These are phyloP conservation scores for Maudiozyma saulgeensis DNA, from an alignment of 805 yeast genomes.

Conservation along the genomic window DNA sequence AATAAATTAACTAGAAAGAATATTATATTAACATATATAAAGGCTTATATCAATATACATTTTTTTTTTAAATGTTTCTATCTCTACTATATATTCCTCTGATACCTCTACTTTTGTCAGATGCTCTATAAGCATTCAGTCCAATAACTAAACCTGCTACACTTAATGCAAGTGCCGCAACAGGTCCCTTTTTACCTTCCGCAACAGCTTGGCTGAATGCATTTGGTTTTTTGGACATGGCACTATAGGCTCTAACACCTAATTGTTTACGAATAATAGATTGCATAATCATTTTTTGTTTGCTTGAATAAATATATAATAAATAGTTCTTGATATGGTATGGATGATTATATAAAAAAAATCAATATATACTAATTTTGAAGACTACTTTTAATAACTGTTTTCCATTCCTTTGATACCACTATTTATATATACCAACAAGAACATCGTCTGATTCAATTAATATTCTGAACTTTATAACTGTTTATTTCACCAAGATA, in stretches of 20 bases:
- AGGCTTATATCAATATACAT: background rate
- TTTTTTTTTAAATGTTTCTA: slow-evolving; percentile 2
- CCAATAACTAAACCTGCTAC: slow-evolving; percentile 1
- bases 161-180: background rate
- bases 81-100: slow-evolving; percentile 13
- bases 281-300: background rate
- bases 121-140: background rate
- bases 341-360: no score
- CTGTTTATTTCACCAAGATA: no score
- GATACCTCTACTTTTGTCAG: slow-evolving; percentile 7
- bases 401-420: no score
- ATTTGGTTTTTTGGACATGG: background rate
- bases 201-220: background rate
- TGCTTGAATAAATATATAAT: background rate
- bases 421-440: no score
- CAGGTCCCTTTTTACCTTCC: background rate
- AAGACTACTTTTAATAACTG: no score
- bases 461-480: no score
- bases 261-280: background rate
- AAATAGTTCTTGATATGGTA: no score
- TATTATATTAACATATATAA: background rate
- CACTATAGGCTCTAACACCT: background rate
- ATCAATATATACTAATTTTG: no score
- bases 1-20: background rate
- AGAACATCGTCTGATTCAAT: no score